A percentile compares a stretch with the other conserved stretches of the same genome.
Conservation (phyloP, 202 grass and related monocot genomes). For the Saccharum hybrid region DNA sequence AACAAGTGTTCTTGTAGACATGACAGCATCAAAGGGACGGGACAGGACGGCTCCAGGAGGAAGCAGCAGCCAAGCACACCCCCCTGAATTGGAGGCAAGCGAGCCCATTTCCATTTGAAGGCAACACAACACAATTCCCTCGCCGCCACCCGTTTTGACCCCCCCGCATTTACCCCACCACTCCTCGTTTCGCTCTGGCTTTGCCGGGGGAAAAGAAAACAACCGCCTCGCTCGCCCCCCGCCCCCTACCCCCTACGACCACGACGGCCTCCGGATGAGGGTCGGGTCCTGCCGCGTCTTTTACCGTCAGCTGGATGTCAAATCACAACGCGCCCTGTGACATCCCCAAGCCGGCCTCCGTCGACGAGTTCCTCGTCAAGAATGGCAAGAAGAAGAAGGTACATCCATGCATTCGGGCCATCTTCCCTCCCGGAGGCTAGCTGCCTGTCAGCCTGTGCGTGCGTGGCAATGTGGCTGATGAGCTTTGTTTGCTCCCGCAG, state of each 20-base stretch:
- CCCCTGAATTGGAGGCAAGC: conserved; percentile 23
- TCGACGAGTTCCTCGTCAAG: conserved; percentile 66
- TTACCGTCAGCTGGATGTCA: conserved; percentile 78
- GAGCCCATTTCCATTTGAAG: conserved; percentile 44
- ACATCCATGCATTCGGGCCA: neutral
- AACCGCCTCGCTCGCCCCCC: conserved; percentile 13
- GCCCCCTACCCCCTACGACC: neutral
- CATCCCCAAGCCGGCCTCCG: conserved; percentile 75
- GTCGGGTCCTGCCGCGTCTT: conserved; percentile 44
- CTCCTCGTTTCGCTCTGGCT: conserved; percentile 59
- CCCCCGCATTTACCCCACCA: no score
- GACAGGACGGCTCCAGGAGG: no score
- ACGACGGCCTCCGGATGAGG: conserved; percentile 34
- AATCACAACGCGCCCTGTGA: conserved; percentile 55
- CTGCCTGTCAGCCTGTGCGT: neutral
- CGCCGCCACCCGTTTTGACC: conserved; percentile 52
- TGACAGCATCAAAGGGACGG: neutral
- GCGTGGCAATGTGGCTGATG: conserved; percentile 5
- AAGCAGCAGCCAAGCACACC: neutral
- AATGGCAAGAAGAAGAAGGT: conserved; percentile 95
- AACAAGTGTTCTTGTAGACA: no score
- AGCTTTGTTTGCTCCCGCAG: conserved; percentile 27
- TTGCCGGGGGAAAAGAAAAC: conserved; percentile 27
- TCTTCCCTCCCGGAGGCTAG: neutral
- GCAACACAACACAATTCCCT: conserved; percentile 52